These are phyloP conservation scores for Chiua sp. DNA, from an alignment of 1,284 basidiomycete genomes.

Conservation along the genomic window DNA sequence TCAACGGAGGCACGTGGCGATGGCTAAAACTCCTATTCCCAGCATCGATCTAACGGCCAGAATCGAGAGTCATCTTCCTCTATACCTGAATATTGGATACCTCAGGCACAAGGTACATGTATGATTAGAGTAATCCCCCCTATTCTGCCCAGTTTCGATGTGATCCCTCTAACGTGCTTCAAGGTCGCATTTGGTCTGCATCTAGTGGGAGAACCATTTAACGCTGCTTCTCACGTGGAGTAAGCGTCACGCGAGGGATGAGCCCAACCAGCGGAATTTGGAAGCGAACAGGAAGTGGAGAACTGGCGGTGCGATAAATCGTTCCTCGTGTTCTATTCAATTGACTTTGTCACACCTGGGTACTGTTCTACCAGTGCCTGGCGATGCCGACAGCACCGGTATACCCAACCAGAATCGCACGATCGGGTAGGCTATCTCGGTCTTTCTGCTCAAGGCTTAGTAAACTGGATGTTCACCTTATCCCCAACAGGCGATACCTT, in stretches of 20 bases:
- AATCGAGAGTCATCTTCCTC: background rate
- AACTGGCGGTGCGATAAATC: background rate
- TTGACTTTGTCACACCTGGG: background rate
- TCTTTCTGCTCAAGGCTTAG: background rate
- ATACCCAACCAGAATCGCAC: background rate
- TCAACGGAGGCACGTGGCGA: background rate
- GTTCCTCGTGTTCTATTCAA: background rate
- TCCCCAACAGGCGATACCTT: background rate
- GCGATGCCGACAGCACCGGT: background rate
- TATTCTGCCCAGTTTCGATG: conserved; percentile 8
- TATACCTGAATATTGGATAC: background rate
- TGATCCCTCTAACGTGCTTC: conserved; percentile 6
- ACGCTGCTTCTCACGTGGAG: conserved; percentile 1
- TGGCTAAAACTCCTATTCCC: background rate
- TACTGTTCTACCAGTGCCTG: background rate
- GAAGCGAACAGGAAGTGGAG: background rate
- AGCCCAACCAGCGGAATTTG: background rate
- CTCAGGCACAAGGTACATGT: background rate
- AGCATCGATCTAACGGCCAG: background rate
- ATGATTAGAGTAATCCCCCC: background rate
- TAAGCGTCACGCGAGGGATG: background rate
- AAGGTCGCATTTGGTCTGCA: background rate
- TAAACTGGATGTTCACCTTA: background rate
- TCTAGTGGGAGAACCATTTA: background rate
- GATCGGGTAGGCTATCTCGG: background rate